A percentile compares a stretch with the other conserved stretches of the same genome.
Evolutionary conservation across 352 stramenopile species (phyloP).

Genomic region (Phytophthora idaei): DNA sequence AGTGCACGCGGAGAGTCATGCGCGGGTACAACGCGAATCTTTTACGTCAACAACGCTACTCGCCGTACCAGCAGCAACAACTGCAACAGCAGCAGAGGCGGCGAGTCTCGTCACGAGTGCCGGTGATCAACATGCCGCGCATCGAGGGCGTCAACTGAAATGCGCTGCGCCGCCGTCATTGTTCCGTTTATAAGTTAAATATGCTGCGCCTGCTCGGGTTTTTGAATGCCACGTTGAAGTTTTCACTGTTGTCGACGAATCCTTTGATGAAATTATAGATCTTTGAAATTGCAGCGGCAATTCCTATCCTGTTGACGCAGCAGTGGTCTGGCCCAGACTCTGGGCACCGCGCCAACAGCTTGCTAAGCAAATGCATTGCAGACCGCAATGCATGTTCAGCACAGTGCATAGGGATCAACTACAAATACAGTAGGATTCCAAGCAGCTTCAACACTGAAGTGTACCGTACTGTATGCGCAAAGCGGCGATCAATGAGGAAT

Average conservation of each 20-base stretch:
- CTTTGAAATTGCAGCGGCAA: too few relatives aligned
- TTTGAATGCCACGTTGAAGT: constrained; percentile 16
- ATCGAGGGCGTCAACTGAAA: constrained; percentile 72
- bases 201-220: constrained; percentile 1
- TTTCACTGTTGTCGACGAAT: neutral
- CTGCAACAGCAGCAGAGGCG: constrained; percentile 25
- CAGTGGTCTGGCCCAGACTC: too few relatives aligned
- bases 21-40: constrained; percentile 15
- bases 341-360: neutral
- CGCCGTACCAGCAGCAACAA: constrained; percentile 43
- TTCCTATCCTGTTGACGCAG: too few relatives aligned
- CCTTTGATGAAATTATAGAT: neutral
- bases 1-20: constrained; percentile 33
- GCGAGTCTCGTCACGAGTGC: constrained; percentile 61
- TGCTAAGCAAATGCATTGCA: constrained; percentile 1
- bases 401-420: too few relatives aligned
- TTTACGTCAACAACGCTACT: constrained; percentile 28
- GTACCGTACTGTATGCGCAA: neutral
- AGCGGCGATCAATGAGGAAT: constrained; percentile 16
- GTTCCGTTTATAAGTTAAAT: constrained; percentile 28
- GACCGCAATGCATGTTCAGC: too few relatives aligned
- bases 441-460: constrained; percentile 16
- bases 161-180: neutral
- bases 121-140: constrained; percentile 56
- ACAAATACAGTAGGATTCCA: neutral